Percentiles rank a stretch among this genome's conserved stretches.
Conservation (phyloP, 345 rosid species). For the Pugionium dolabratum region DNA sequence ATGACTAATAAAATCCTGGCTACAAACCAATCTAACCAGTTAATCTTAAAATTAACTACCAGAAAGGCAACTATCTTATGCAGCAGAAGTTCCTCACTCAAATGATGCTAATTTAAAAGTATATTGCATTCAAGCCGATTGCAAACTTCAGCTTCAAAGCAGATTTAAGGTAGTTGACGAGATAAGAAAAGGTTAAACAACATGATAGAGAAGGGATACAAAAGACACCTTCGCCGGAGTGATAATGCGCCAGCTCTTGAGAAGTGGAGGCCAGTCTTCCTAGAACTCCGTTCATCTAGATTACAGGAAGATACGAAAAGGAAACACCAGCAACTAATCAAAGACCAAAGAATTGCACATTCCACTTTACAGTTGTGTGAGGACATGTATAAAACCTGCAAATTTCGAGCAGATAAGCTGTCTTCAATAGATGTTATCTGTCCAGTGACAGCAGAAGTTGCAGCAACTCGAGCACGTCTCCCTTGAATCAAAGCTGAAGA, state of each 20-base stretch:
- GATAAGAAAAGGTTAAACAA: neutral
- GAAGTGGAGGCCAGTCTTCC: conserved; percentile 86
- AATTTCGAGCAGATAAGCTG: conserved; percentile 77
- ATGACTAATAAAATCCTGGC: neutral
- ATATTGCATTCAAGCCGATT: neutral
- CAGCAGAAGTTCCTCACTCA: conserved; percentile 10
- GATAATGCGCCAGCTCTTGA: conserved; percentile 82
- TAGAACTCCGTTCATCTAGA: conserved; percentile 90
- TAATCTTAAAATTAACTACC: conserved; percentile 9
- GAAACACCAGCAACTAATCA: conserved; percentile 17
- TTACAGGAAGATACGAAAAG: conserved; percentile 29
- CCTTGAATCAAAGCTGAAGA: conserved; percentile 89
- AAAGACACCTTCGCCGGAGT: conserved; percentile 80
- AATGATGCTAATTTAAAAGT: conserved; percentile 1
- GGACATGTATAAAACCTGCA: conserved; percentile 52
- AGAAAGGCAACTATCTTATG: conserved; percentile 9
- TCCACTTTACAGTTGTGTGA: neutral
- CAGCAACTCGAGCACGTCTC: conserved; percentile 88
- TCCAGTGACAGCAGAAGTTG: conserved; percentile 83
- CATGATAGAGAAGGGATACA: conserved; percentile 10
- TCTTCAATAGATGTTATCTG: conserved; percentile 74
- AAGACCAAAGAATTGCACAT: conserved; percentile 12
- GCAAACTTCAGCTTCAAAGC: conserved; percentile 5
- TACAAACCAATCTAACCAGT: neutral
- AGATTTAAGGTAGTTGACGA: conserved; percentile 8